These are phyloP conservation scores for Penicillium sp. DNA, from an alignment of 2,329 filamentous ascomycete genomes.

Conservation along the genomic window DNA sequence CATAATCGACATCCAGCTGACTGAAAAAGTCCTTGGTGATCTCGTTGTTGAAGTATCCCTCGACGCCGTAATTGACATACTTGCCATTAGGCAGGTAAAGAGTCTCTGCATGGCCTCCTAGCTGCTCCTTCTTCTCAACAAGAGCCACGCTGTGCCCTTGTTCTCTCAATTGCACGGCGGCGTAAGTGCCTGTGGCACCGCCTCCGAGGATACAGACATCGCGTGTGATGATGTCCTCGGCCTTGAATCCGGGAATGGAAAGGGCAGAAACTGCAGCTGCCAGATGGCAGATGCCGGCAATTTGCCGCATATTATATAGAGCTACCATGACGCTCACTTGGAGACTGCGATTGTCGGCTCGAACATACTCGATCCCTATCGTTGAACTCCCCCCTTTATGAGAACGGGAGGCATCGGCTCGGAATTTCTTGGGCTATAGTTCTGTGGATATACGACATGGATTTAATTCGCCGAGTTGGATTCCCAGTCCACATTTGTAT, in stretches of 20 bases:
- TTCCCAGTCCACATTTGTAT: neutral
- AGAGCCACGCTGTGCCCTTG: slow-evolving; percentile 26
- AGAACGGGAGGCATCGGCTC: no score
- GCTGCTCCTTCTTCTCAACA: slow-evolving; percentile 24
- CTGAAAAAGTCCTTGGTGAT: slow-evolving; percentile 23
- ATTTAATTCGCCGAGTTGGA: neutral
- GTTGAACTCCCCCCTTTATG: no score
- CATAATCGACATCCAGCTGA: slow-evolving; percentile 20
- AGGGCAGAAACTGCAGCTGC: neutral
- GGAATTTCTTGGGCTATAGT: neutral
- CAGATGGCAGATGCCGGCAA: neutral
- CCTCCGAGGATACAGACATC: slow-evolving; percentile 34
- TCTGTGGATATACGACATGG: neutral
- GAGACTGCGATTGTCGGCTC: no score
- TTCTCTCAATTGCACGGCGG: slow-evolving; percentile 28
- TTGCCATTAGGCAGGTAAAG: slow-evolving; percentile 18
- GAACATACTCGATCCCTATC: no score
- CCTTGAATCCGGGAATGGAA: slow-evolving; percentile 1
- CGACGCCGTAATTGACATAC: slow-evolving; percentile 31
- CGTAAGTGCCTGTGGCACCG: slow-evolving; percentile 30
- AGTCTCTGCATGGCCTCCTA: slow-evolving; percentile 30
- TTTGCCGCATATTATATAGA: no score
- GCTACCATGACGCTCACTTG: neutral
- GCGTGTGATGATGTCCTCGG: slow-evolving; percentile 13
- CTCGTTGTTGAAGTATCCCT: slow-evolving; percentile 23